Evolutionary conservation across 805 yeast genomes (phyloP).

Genomic region (Pichia gijzeniarum): DNA sequence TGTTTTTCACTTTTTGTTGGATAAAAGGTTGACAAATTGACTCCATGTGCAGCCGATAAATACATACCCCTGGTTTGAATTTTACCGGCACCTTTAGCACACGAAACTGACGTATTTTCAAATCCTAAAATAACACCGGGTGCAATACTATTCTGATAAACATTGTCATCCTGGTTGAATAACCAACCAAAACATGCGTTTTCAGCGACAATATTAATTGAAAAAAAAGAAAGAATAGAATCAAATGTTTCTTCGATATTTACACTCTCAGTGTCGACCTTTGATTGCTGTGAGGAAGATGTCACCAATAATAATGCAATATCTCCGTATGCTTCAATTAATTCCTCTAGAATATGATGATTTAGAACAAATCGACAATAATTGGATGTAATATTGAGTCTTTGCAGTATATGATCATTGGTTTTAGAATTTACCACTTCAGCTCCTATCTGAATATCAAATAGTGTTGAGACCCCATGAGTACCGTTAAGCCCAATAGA

Average conservation of each 20-base stretch:
- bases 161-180: slow-evolving; percentile 35
- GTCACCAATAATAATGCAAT: slow-evolving; percentile 1
- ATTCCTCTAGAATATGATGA: slow-evolving; percentile 33
- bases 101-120: slow-evolving; percentile 60
- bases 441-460: slow-evolving; percentile 42
- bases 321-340: slow-evolving; percentile 18
- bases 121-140: slow-evolving; percentile 82
- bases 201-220: slow-evolving; percentile 54
- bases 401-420: slow-evolving; percentile 28
- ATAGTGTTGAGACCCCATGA: slow-evolving; percentile 33
- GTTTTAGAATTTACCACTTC: slow-evolving; percentile 37
- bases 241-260: slow-evolving; percentile 15
- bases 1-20: slow-evolving; percentile 39
- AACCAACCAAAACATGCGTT: slow-evolving; percentile 77
- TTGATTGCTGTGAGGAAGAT: background rate
- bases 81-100: slow-evolving; percentile 57
- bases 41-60: slow-evolving; percentile 64
- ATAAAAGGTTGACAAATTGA: slow-evolving; percentile 39
- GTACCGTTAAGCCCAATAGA: slow-evolving; percentile 29
- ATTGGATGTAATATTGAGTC: slow-evolving; percentile 52
- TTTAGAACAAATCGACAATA: slow-evolving; percentile 53
- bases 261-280: background rate
- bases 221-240: slow-evolving; percentile 32
- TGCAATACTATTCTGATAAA: background rate
- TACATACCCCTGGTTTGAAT: slow-evolving; percentile 64